These are phyloP conservation scores for Phytophthora multivora DNA, from an alignment of 352 stramenopile genomes.

Conservation along the genomic window DNA sequence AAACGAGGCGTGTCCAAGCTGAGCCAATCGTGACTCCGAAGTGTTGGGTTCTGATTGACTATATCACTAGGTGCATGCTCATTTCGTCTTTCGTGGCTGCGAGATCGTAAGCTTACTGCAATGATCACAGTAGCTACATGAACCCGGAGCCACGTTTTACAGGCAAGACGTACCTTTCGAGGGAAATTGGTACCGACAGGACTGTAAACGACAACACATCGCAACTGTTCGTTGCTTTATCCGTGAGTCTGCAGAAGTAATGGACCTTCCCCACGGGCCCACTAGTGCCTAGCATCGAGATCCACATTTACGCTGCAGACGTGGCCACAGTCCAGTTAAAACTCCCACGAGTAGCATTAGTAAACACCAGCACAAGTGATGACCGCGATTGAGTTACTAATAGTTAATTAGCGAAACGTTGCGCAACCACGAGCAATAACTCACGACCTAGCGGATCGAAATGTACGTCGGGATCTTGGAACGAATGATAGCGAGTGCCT, in stretches of 20 bases:
- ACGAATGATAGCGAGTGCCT: slow-evolving; percentile 75
- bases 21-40: no score
- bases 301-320: not conserved
- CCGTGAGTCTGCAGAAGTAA: not conserved
- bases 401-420: not conserved
- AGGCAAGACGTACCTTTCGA: no score
- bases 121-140: no score
- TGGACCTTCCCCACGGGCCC: not conserved
- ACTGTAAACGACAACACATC: no score
- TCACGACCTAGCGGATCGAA: slow-evolving; percentile 47
- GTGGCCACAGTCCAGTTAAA: slow-evolving; percentile 5
- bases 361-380: not conserved
- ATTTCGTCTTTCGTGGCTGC: no score
- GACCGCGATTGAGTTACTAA: not conserved
- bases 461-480: slow-evolving; percentile 82
- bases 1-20: not conserved
- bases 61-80: no score
- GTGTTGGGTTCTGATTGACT: no score
- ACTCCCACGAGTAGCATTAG: slow-evolving; percentile 27
- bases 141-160: no score
- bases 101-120: no score
- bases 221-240: not conserved
- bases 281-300: not conserved
- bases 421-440: not conserved
- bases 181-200: no score